Evolutionary conservation across 2,329 filamentous ascomycete genomes (phyloP), one percentile per base, ranked within the genome.

Genomic region (Zopfia rhizophila): DNA sequence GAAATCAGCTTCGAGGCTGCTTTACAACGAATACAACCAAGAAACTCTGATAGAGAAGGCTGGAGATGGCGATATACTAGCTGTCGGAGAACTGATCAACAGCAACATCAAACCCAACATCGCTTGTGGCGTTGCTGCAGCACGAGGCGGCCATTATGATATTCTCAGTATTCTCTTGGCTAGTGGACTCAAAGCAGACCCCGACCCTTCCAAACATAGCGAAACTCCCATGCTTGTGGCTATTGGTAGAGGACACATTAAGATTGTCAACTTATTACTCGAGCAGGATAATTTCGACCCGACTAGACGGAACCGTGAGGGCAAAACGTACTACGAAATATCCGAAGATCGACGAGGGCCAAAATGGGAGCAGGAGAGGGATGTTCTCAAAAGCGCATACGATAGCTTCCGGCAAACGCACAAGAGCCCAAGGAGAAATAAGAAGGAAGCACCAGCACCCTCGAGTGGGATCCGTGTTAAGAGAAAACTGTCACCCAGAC

Each of bases 221-320:
- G 88, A 92, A 38, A 97, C 93, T 1, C 94, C 94, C 1, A 95
- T 99, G 79, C 82, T 97, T 25, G 91, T 92, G 47, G 92, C 94
- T 1, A 97, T 99, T 55, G 93, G 94, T 12, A 88, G 93, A 58
- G 84, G 84, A 4, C 94, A 96, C 60, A 82, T 94, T 37, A 89
- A 90, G 56, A 90, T 97, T 45, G 85, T 99, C 31, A 83, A 88
- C 45, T 76, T 96, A 8, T 80, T 97, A 6, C 77, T 96, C 5
- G 85, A 86, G 48, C 90, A 94, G 61, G 82, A 83, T 35, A 79
- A 81, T 18, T 97, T 97, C 66, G 87, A 99, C 60, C 92, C 94
- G 0, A 91, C 90, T 1, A 85, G 88, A 45, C 79, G 77, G 21
- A 82, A 86, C 18, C 87, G 86, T 57, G 86, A 86, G 57, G 90